Evolutionary conservation across 2,329 filamentous ascomycete species (phyloP).

Genomic region (Fonsecaea erecta): DNA sequence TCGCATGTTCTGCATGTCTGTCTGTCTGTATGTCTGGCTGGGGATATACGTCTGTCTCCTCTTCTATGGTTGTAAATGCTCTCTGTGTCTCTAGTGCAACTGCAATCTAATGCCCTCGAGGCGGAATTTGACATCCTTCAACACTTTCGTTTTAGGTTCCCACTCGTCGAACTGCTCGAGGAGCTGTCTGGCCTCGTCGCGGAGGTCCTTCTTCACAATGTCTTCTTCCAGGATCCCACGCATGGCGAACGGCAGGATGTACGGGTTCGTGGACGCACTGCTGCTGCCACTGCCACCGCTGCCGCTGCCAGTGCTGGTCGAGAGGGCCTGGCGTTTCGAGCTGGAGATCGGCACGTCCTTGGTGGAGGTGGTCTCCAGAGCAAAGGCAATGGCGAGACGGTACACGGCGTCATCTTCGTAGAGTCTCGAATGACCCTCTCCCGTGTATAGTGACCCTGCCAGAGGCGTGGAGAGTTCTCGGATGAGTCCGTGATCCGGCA

Average conservation of each 20-base stretch:
- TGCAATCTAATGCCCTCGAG: slow-evolving; percentile 90
- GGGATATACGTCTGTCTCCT: too few species aligned
- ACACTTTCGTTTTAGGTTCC: slow-evolving; percentile 84
- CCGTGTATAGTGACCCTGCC: slow-evolving; percentile 86
- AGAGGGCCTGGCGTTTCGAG: slow-evolving; percentile 54
- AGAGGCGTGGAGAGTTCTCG: slow-evolving; percentile 86
- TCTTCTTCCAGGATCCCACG: slow-evolving; percentile 90
- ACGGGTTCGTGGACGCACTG: slow-evolving; percentile 71
- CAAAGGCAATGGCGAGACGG: slow-evolving; percentile 72
- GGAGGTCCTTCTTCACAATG: slow-evolving; percentile 80
- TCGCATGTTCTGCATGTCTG: too few species aligned
- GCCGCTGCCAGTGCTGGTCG: background rate
- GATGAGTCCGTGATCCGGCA: slow-evolving; percentile 90
- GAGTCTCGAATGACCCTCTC: slow-evolving; percentile 89
- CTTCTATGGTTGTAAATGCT: slow-evolving; percentile 2
- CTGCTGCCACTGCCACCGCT: background rate
- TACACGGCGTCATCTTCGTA: slow-evolving; percentile 91
- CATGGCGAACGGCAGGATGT: slow-evolving; percentile 94
- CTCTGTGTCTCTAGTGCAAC: slow-evolving; percentile 50
- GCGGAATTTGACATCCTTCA: slow-evolving; percentile 95
- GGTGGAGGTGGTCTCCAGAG: slow-evolving; percentile 70
- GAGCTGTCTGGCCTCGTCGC: slow-evolving; percentile 75
- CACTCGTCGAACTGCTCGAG: slow-evolving; percentile 90
- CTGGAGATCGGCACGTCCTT: slow-evolving; percentile 50
- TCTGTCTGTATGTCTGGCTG: too few species aligned